phyloP scores from a whole-genome alignment of 768 basidiomycete genomes.

The Panaeolus cyanescens region DNA sequence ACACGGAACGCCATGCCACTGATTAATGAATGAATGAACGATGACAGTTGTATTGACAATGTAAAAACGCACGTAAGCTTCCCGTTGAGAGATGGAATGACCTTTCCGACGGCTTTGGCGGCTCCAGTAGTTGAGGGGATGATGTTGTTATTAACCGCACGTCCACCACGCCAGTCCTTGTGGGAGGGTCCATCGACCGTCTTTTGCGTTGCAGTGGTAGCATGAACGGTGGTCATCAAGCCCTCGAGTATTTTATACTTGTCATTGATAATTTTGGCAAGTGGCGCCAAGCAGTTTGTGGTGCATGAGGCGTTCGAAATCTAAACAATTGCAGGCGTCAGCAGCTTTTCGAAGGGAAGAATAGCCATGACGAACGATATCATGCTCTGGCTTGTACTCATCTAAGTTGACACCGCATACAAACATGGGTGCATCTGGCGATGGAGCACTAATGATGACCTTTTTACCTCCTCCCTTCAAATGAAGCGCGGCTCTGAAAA shows the following conservation, averaged over 20 bases:
- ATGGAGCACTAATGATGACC: conserved; percentile 97
- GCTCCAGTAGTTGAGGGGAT: conserved; percentile 99
- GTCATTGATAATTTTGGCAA: conserved; percentile 97
- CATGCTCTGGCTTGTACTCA: conserved; percentile 80
- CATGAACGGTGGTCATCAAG: conserved; percentile 97
- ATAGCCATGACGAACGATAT: conserved; percentile 52
- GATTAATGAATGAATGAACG: conserved; percentile 8
- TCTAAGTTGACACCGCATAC: conserved; percentile 94
- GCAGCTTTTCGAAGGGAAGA: background rate
- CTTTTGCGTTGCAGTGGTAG: conserved; percentile 94
- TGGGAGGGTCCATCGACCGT: conserved; percentile 91
- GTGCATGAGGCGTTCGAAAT: conserved; percentile 99
- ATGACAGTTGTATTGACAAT: background rate
- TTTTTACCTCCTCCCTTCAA: conserved; percentile 98
- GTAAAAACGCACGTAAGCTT: conserved; percentile 79
- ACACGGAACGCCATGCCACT: conserved; percentile 97
- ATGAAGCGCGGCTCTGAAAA: conserved; percentile 72
- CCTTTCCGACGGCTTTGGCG: conserved; percentile 97
- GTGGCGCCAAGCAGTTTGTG: conserved; percentile 95
- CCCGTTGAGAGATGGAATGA: conserved; percentile 93
- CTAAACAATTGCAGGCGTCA: conserved; percentile 27
- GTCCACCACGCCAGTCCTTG: conserved; percentile 98
- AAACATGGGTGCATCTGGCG: conserved; percentile 90
- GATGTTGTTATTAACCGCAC: conserved; percentile 96
- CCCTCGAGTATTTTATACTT: conserved; percentile 95